Evolutionary conservation across 1,284 basidiomycete species (phyloP), one percentile per base, ranked within the genome.

Genomic region (Apiotrichum laibachii): DNA sequence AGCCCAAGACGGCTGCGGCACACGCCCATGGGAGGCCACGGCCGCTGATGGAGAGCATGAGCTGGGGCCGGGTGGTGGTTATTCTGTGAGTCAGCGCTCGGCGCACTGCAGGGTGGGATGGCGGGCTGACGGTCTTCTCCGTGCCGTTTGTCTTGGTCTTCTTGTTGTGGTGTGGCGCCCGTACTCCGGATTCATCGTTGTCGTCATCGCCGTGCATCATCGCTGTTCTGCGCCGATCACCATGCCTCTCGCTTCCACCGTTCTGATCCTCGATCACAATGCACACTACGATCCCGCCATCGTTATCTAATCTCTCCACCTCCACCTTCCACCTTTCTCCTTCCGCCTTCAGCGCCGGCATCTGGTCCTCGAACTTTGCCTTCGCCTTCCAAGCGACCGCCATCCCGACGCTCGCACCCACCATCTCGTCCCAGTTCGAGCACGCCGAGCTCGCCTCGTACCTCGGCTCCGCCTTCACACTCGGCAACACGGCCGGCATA

Each of bases 361-460:
- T 67, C 47, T 67, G 66, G 73, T 69, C 69, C 0, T 67, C 70
- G 35, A 77, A 79, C 61, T 76, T 77, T 45, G 70, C 72, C 5
- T 77, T 77, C 55, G 77, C 77, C 0, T 67, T 77, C 40, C 77
- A 79, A 50, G 64, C 62, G 11, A 76, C 75, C 15, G 72, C 72
- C 2, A 71, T 79, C 31, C 77, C 77, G 1, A 77, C 76, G 0
- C 60, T 77, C 15, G 73, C 76, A n/a, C 74, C 74, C 0, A 55
- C 64, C 2, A 65, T 71, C 22, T 58, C 64, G 2, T 58, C 60
- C 15, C 43, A 45, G 54, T 77, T 77, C 59, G 53, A 71, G 4
- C 77, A 75, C 65, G 72, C 75, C 42, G 77, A 79, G 56, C 62
- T 79, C 19, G 68, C 72, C 3, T 66, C 71, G 2, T 79, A 76